These are phyloP conservation scores for Solanum bukasovii DNA, from an alignment of 257 asterid genomes.

Conservation along the genomic window DNA sequence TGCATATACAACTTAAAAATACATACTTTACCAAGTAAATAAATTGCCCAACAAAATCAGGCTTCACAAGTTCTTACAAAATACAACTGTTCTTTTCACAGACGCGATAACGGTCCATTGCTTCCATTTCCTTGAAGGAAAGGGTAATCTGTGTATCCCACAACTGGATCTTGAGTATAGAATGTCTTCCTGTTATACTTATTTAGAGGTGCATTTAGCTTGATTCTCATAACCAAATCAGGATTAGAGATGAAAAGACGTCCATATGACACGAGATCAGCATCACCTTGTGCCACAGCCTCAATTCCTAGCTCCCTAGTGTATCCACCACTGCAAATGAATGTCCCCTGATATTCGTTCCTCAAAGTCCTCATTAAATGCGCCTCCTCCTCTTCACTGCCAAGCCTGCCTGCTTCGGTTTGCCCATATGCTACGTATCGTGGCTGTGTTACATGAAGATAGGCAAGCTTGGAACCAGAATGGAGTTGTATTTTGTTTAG, in stretches of 20 bases:
- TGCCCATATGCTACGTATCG: slow-evolving; percentile 73
- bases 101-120: slow-evolving; percentile 24
- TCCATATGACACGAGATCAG: slow-evolving; percentile 58
- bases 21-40: neutral
- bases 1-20: neutral
- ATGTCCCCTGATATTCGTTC: slow-evolving; percentile 49
- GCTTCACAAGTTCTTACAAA: neutral
- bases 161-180: slow-evolving; percentile 53
- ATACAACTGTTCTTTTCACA: neutral
- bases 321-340: slow-evolving; percentile 64
- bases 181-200: slow-evolving; percentile 51
- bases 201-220: slow-evolving; percentile 39
- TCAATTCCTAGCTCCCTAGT: slow-evolving; percentile 49
- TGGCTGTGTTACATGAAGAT: slow-evolving; percentile 87
- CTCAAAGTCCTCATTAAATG: slow-evolving; percentile 45
- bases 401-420: slow-evolving; percentile 61
- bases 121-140: slow-evolving; percentile 14
- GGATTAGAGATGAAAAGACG: slow-evolving; percentile 61
- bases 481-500: slow-evolving; percentile 55
- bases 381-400: slow-evolving; percentile 69
- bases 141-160: slow-evolving; percentile 65
- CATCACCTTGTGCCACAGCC: slow-evolving; percentile 43
- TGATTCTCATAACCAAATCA: slow-evolving; percentile 43
- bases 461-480: slow-evolving; percentile 38
- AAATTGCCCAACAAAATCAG: neutral